Evolutionary conservation across 2,329 filamentous ascomycete species (phyloP), one percentile per base, ranked within the genome.

Genomic region (Colletotrichum sp.): DNA sequence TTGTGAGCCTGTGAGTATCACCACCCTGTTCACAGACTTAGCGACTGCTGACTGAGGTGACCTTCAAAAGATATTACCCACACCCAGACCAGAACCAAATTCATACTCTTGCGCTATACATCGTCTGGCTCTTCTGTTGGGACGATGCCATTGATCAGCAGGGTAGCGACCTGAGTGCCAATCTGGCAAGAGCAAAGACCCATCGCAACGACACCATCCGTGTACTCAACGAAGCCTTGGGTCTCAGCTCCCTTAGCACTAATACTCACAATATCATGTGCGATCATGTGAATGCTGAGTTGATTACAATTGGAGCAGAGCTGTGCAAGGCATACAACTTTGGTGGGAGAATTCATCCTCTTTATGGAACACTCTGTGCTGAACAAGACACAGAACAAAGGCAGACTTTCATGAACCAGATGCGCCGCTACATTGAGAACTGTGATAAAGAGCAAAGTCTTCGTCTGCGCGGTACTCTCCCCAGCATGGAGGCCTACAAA

Each of bases 121-220:
- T 77, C 21, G 75, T 79, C 39, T 84, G 83, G 83, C 57, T 84
- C 18, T 76, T 84, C 18, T 82, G 81, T 70, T 84, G 83, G 83
- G 82, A 84, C 26, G 83, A 84, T 55, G 78, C 78, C 18, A 79
- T 83, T 13, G 83, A 84, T 68, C 79, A 18, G 79, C 79, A 57
- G 81, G 82, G 76, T 77, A 78, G 48, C 21, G 80, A 81, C 34
- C 65, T 84, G 64, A 79, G 79, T 59, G 74, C 60, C 7, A 79
- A 84, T 61, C 80, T 82, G 43, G 71, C 70, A 7, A 55, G 67
- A 2, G 82, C 82, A 8, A 79, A 83, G 63, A 67, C 57, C 5
- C 81, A 79, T 79, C 79, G 82, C 52, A 30, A 26, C 6, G 74
- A 72, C 64, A 82, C 82, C 6, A 70, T 81, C 18, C 24, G 60